Evolutionary conservation across 2,329 filamentous ascomycete species (phyloP).

Genomic region (Stromatinia cepivora): DNA sequence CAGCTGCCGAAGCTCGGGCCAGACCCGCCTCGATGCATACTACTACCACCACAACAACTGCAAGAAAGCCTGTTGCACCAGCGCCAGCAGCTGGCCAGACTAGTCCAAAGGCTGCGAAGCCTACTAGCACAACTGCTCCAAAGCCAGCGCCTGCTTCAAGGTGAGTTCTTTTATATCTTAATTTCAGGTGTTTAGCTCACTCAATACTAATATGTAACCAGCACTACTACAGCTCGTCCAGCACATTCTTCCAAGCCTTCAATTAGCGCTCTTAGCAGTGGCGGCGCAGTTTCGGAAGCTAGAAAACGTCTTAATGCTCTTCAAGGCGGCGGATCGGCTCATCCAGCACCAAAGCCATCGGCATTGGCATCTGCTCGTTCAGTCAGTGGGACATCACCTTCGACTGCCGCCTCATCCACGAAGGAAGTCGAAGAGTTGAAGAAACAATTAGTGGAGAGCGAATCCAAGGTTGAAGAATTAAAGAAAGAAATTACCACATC

Average conservation of each 20-base stretch:
- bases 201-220: constrained; percentile 30
- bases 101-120: constrained; percentile 43
- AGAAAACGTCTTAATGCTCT: constrained; percentile 60
- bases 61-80: constrained; percentile 37
- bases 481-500: constrained; percentile 57
- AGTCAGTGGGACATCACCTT: constrained; percentile 30
- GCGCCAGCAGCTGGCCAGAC: constrained; percentile 31
- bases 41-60: constrained; percentile 36
- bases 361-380: constrained; percentile 42
- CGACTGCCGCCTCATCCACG: constrained; percentile 14
- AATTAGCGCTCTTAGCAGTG: constrained; percentile 22
- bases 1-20: constrained; percentile 37
- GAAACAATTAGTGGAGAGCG: constrained; percentile 57
- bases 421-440: constrained; percentile 56
- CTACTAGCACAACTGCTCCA: constrained; percentile 43
- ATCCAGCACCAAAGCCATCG: constrained; percentile 42
- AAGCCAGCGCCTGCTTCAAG: constrained; percentile 38
- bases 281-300: constrained; percentile 49
- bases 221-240: constrained; percentile 41
- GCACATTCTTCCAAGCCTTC: constrained; percentile 43
- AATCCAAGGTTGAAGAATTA: constrained; percentile 57
- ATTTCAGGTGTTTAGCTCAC: neutral
- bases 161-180: constrained; percentile 2
- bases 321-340: constrained; percentile 41
- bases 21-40: constrained; percentile 22